Base-by-base conservation (phyloP, 2,329 filamentous ascomycete genomes). In the Pseudogymnoascus verrucosus region DNA sequence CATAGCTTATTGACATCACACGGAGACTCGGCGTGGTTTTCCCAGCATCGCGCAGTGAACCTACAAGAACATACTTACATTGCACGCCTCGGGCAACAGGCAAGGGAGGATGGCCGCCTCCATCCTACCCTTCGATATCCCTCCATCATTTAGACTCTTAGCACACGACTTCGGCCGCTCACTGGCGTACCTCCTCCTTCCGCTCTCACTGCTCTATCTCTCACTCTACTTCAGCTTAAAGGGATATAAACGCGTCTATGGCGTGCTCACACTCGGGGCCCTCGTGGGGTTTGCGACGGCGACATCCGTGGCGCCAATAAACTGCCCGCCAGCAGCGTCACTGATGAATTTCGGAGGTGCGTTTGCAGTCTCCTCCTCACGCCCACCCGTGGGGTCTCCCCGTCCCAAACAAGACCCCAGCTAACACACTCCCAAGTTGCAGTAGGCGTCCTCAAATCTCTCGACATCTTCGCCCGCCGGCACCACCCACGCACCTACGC, bases 401-500 rank as follows among this genome's bases (percentile, higher is more conserved):
- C 40, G 5, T 36, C 21, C 34, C 23, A 28, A 62, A 47, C 10
- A 61, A 44, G 26, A 19, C 31, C n/a, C 39, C 16, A 60, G 42
- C 28, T 62, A 61, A 59, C 57, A 26, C 47, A 10, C 21, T 5
- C 31, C 11, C 64, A 12, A 74, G 76, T 75, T 68, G 73, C 72
- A 19, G 73, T 75, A 63, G 75, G 72, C 1, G 72, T 71, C 61
- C 76, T 78, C 75, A 78, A 77, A 66, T 63, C 73, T 11, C 71
- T 78, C 11, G 76, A 78, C 63, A 67, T 78, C n/a, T 76, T 74
- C 67, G 72, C 70, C 10, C 71, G 76, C 16, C 71, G 71, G 16
- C 66, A 75, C 61, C 65, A 68, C 10, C 68, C 75, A 10, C 76
- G 75, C 10, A 66, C 62, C 61, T 77, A 77, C 65, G 70, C 70